Percentiles rank a stretch among this genome's conserved stretches.
These are phyloP conservation scores for Rachicladosporium sp. DNA, from an alignment of 2,329 filamentous ascomycete genomes.

Conservation along the genomic window DNA sequence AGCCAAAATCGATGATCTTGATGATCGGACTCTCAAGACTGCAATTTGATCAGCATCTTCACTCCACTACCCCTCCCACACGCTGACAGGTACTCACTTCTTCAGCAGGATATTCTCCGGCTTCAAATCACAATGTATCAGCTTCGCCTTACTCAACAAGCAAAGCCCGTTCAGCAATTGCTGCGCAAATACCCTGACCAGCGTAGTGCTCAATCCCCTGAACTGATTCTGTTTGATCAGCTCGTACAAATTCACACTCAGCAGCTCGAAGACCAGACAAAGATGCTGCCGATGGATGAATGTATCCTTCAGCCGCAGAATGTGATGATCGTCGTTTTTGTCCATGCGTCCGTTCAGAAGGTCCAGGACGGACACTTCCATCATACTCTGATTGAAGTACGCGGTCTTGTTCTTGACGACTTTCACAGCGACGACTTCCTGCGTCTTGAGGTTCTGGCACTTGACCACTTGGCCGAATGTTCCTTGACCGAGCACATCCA, in stretches of 20 bases:
- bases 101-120: conserved; percentile 96
- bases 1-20: conserved; percentile 99
- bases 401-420: conserved; percentile 98
- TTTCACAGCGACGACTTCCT: conserved; percentile 97
- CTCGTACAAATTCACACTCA: conserved; percentile 96
- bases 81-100: conserved; percentile 44
- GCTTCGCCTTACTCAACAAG: conserved; percentile 83
- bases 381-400: conserved; percentile 99
- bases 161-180: conserved; percentile 88
- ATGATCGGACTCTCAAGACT: conserved; percentile 94
- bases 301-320: conserved; percentile 88
- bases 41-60: conserved; percentile 6
- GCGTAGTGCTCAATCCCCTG: conserved; percentile 86
- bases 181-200: conserved; percentile 94
- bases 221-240: conserved; percentile 99
- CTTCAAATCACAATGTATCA: conserved; percentile 97
- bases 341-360: conserved; percentile 96
- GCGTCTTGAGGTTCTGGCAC: conserved; percentile 95
- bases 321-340: conserved; percentile 97
- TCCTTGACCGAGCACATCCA: conserved; percentile 92
- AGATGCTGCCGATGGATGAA: conserved; percentile 97
- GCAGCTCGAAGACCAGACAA: conserved; percentile 87
- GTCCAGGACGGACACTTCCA: conserved; percentile 97
- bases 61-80: neutral
- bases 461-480: conserved; percentile 99